A percentile compares a stretch with the other conserved stretches of the same genome.
phyloP scores from a whole-genome alignment of 2,329 filamentous ascomycete species.

The Fusarium devonianum region DNA sequence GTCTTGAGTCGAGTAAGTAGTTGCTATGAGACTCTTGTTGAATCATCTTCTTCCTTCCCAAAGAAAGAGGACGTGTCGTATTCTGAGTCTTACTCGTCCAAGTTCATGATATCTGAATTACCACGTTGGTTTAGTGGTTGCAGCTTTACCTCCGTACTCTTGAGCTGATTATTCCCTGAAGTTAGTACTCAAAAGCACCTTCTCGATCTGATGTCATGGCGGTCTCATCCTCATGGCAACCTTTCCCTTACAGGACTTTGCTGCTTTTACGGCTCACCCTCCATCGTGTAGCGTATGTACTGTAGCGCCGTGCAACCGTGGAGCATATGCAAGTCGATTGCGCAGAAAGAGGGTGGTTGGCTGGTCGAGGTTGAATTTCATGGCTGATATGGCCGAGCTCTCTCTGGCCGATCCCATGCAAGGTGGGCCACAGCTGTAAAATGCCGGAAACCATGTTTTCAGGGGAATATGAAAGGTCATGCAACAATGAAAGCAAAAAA shows the following conservation, averaged over 20 bases:
- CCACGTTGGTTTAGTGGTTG: too few species aligned
- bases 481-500: background rate
- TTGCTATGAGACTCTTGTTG: background rate
- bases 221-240: constrained; percentile 24
- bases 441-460: constrained; percentile 7
- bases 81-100: constrained; percentile 8
- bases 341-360: constrained; percentile 1
- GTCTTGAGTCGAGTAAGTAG: background rate
- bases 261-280: constrained; percentile 8
- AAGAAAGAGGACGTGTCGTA: constrained; percentile 19
- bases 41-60: background rate
- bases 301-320: constrained; percentile 15
- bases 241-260: constrained; percentile 8
- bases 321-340: constrained; percentile 5
- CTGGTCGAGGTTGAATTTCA: constrained; percentile 25
- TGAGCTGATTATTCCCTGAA: background rate
- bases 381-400: constrained; percentile 21
- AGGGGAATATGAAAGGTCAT: background rate
- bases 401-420: constrained; percentile 12
- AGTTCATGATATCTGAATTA: too few species aligned
- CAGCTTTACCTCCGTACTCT: too few species aligned
- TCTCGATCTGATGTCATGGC: constrained; percentile 30
- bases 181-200: too few species aligned
- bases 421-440: constrained; percentile 4
- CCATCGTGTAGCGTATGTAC: constrained; percentile 1